Base-by-base conservation (phyloP, 2,329 filamentous ascomycete genomes). In the Colletotrichum sojae region DNA sequence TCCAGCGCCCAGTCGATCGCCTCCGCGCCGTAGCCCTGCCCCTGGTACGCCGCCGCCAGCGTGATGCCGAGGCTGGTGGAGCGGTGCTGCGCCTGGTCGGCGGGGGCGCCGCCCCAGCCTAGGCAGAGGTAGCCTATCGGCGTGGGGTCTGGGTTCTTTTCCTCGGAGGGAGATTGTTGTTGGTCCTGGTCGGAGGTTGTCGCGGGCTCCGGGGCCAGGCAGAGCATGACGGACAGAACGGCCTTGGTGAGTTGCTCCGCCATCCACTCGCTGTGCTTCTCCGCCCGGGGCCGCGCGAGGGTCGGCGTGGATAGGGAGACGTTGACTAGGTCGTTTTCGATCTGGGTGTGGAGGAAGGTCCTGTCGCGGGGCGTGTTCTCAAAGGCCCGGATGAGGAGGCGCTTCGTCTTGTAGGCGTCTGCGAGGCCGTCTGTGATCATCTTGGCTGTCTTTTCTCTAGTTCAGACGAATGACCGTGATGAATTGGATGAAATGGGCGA, bases 291-390 rank as follows among this genome's bases (percentile, higher is more conserved):
- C 16, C 39, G 39, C 2, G 43, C 20, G 6, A 39, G n/a, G 31
- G 9, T 54, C 16, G 20, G n/a, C 2, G 36, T 48, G 1, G 36
- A 5, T 1, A 65, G 55, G 0, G 48, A 55, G 6, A 18, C 15
- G 2, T 52, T 53, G 12, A 59, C 15, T 13, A 48, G 62, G 39
- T 65, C 62, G 18, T 57, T 52, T 10, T 53, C 48, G 25, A 65
- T 27, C 0, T 65, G 39, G 6, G 46, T 39, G 25, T 59, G 25
- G 1, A 65, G n/a, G 48, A 65, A 65, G 16, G 13, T 52, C 9
- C 18, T 65, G 16, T 65, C 63, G 2, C 16, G 39, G 2, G 59
- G 55, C 55, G 53, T 60, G 16, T 39, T 49, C 18, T 65, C 48
- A 4, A 53, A 13, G 13, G 63, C 55, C n/a, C 63, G 10, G 3